Evolutionary conservation across 75 land plant genomes (phyloP).

Genomic region (Azolla pinnata): DNA sequence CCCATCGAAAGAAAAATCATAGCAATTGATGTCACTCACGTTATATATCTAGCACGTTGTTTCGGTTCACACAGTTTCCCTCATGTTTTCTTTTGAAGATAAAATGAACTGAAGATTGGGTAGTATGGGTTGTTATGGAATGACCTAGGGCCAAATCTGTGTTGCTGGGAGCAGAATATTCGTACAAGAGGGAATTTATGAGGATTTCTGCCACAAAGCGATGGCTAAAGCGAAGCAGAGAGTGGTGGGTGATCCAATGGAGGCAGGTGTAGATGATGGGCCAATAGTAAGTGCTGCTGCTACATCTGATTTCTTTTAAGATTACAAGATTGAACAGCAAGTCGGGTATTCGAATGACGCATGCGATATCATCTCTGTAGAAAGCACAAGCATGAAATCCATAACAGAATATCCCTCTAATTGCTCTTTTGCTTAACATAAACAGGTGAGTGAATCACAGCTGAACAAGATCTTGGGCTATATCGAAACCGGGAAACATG

Average conservation of each 20-base stretch:
- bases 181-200: constrained; percentile 84
- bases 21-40: no score
- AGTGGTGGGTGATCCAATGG: constrained; percentile 91
- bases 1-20: no score
- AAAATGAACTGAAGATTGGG: no score
- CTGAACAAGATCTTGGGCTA: constrained; percentile 61
- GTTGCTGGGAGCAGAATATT: constrained; percentile 90
- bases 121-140: no score
- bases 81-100: no score
- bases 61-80: no score
- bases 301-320: not conserved
- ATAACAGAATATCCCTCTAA: no score
- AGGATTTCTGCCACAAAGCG: constrained; percentile 84
- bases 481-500: constrained; percentile 53
- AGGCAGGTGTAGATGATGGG: constrained; percentile 72
- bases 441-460: constrained; percentile 70
- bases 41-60: no score
- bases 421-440: no score
- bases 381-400: not conserved
- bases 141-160: constrained; percentile 71
- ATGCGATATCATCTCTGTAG: no score
- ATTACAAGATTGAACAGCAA: not conserved
- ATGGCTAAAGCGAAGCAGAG: constrained; percentile 64
- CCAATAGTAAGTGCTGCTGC: constrained; percentile 64
- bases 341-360: not conserved